These are phyloP conservation scores for Deakozyma indianensis DNA, from an alignment of 805 yeast genomes.

Conservation along the genomic window DNA sequence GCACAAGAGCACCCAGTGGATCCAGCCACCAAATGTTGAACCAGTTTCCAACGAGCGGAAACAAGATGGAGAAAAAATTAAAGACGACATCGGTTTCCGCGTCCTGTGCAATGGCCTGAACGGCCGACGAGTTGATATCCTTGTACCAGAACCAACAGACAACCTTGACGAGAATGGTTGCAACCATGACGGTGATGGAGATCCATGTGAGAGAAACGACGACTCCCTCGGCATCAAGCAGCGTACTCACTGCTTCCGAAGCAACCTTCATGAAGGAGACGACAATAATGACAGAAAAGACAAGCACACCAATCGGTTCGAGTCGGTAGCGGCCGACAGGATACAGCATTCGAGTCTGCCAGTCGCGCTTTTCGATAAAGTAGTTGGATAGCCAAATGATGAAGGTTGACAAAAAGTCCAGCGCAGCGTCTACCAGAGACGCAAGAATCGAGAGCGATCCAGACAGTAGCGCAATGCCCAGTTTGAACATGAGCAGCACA, in stretches of 20 bases:
- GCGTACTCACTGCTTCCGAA: conserved; percentile 39
- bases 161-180: conserved; percentile 46
- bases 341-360: conserved; percentile 28
- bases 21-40: conserved; percentile 55
- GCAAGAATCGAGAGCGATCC: conserved; percentile 65
- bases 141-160: conserved; percentile 54
- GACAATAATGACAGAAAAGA: conserved; percentile 58
- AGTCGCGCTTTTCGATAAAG: conserved; percentile 26
- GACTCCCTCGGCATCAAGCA: conserved; percentile 24
- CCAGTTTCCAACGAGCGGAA: conserved; percentile 49
- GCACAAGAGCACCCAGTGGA: conserved; percentile 53
- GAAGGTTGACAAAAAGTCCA: conserved; percentile 61
- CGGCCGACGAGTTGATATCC: conserved; percentile 45
- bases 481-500: conserved; percentile 44
- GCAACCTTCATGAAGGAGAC: conserved; percentile 62
- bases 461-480: conserved; percentile 45
- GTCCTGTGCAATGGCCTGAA: conserved; percentile 71
- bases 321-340: conserved; percentile 63
- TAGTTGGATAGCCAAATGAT: conserved; percentile 51
- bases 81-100: conserved; percentile 67
- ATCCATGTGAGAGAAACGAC: conserved; percentile 32
- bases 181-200: conserved; percentile 44
- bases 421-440: conserved; percentile 59
- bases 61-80: conserved; percentile 53
- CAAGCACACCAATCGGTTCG: conserved; percentile 67